Percentiles rank a stretch among this genome's conserved stretches.
Evolutionary conservation across 805 yeast species (phyloP).

Genomic region (Candida coquimbonensis): DNA sequence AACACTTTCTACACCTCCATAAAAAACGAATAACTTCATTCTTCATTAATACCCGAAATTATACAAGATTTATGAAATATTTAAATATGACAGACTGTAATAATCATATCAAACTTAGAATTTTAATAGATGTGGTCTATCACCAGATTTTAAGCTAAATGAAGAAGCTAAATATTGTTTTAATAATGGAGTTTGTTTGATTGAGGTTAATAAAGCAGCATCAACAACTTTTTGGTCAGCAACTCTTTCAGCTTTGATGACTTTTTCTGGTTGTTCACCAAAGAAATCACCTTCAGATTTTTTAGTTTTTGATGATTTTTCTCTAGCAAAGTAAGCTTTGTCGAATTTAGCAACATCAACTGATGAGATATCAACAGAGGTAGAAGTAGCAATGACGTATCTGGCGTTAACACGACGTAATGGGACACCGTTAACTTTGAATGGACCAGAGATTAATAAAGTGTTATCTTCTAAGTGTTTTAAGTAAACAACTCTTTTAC

Average conservation of each 20-base stretch:
- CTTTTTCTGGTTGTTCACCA: constrained; percentile 73
- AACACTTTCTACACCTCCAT: constrained; percentile 2
- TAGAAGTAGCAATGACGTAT: constrained; percentile 98
- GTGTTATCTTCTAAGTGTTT: constrained; percentile 98
- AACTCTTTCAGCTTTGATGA: constrained; percentile 86
- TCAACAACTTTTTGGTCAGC: constrained; percentile 97
- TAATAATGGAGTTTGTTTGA: constrained; percentile 95
- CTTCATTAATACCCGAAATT: constrained; percentile 19
- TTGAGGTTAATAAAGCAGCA: constrained; percentile 83
- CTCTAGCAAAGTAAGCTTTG: constrained; percentile 95
- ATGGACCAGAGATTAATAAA: constrained; percentile 95
- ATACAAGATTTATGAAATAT: constrained; percentile 15
- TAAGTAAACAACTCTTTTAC: constrained; percentile 98
- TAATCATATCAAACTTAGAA: constrained; percentile 47
- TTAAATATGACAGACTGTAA: constrained; percentile 2
- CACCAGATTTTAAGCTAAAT: constrained; percentile 97
- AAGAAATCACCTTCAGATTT: constrained; percentile 93
- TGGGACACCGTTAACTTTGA: constrained; percentile 99
- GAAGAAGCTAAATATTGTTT: constrained; percentile 94
- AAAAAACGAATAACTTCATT: constrained; percentile 17
- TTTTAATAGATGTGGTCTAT: constrained; percentile 96
- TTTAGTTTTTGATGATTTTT: constrained; percentile 74
- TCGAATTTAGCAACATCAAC: constrained; percentile 88
- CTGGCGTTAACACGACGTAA: constrained; percentile 98
- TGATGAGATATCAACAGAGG: constrained; percentile 71